Conservation (phyloP, 331 rosid species). For the Rosa hybrid region DNA sequence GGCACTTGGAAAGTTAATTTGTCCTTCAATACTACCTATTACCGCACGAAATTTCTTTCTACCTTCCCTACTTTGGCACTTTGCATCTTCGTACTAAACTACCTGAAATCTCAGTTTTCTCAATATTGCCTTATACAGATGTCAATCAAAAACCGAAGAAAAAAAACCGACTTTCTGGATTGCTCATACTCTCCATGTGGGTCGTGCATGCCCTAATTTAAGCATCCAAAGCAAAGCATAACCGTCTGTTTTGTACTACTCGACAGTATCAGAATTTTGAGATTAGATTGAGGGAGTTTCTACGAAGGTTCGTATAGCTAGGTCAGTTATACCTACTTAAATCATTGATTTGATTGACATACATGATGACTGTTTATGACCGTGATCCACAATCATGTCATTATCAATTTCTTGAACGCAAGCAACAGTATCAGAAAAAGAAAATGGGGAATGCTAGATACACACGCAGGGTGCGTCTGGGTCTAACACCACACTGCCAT, state of each 20-base stretch:
- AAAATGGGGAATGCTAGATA: no score
- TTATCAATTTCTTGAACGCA: not conserved
- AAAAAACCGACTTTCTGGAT: not conserved
- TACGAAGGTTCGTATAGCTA: conserved; percentile 8
- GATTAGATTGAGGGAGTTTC: not conserved
- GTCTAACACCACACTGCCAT: no score
- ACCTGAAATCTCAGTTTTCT: not conserved
- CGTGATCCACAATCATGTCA: not conserved
- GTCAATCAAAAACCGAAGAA: not conserved
- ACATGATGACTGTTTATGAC: not conserved
- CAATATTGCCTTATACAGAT: not conserved
- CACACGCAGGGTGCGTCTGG: no score
- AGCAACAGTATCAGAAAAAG: not conserved
- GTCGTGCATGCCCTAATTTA: not conserved
- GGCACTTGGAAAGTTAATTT: not conserved
- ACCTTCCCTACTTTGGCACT: conserved; percentile 10
- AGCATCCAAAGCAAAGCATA: not conserved
- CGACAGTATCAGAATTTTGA: not conserved
- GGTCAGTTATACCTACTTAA: not conserved
- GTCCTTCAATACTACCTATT: not conserved
- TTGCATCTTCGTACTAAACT: not conserved
- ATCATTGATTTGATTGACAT: not conserved
- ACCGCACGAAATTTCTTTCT: conserved; percentile 17
- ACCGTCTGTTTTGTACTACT: not conserved
- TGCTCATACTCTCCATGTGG: conserved; percentile 5